Conservation (phyloP, 2,329 filamentous ascomycete genomes). For the Fusarium keratoplasticum region DNA sequence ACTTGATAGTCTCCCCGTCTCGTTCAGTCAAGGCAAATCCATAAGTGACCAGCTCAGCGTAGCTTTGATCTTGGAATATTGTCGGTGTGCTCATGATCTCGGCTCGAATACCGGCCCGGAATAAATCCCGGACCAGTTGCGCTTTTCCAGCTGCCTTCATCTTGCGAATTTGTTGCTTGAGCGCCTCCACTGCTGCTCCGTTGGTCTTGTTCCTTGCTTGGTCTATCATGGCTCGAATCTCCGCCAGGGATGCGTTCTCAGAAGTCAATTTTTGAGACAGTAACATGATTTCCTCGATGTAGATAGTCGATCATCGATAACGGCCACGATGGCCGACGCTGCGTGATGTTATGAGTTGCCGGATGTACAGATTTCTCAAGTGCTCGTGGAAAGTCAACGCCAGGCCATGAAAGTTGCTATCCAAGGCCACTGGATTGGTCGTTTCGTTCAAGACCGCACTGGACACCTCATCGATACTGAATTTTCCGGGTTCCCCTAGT, state of each 20-base stretch:
- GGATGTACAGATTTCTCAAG: neutral
- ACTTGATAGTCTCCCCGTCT: neutral
- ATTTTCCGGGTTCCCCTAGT: neutral
- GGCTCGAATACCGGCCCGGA: neutral
- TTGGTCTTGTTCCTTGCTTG: neutral
- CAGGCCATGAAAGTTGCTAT: neutral
- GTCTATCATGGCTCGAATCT: neutral
- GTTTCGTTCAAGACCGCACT: neutral
- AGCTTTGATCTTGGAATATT: neutral
- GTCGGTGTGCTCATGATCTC: neutral
- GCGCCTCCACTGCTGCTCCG: neutral
- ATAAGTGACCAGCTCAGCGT: neutral
- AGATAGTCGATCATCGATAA: neutral
- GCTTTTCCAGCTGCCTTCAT: neutral
- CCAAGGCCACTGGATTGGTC: neutral
- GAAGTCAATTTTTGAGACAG: neutral
- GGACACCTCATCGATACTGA: neutral
- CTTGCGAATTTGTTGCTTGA: neutral
- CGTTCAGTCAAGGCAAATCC: neutral
- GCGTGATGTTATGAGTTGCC: neutral
- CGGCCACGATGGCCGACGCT: neutral
- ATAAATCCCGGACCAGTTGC: neutral
- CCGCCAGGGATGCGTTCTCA: neutral
- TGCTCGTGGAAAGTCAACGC: neutral
- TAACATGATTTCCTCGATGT: neutral